phyloP scores from a whole-genome alignment of 345 rosid species.

The Melastoma malabathricum region DNA sequence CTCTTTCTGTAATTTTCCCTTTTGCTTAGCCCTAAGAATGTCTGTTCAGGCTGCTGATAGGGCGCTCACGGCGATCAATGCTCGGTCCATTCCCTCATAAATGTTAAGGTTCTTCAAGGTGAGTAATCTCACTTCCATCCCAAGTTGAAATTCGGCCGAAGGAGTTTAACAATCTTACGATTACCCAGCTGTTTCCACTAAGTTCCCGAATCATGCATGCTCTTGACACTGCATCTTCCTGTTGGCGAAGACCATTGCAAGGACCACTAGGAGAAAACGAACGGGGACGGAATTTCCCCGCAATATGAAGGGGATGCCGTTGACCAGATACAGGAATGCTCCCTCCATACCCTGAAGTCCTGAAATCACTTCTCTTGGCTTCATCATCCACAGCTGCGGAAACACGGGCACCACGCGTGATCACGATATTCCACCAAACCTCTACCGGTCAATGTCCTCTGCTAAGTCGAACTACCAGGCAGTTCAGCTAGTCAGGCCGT shows the following conservation, averaged over 20 bases:
- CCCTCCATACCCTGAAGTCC: conserved; percentile 35
- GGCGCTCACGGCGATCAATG: conserved; percentile 65
- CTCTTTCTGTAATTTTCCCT: conserved; percentile 1
- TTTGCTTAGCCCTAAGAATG: background rate
- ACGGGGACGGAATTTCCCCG: conserved; percentile 58
- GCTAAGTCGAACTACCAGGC: too few species aligned
- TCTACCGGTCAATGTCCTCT: too few species aligned
- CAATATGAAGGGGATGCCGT: conserved; percentile 53
- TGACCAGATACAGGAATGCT: conserved; percentile 62
- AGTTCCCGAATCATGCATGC: background rate
- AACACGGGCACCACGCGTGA: background rate
- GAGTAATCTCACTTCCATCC: conserved; percentile 15
- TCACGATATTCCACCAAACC: too few species aligned
- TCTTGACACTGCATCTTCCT: background rate
- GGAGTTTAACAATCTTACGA: background rate
- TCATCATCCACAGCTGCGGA: background rate
- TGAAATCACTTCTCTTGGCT: background rate
- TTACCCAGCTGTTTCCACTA: background rate
- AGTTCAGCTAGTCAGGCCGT: too few species aligned
- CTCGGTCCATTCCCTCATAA: conserved; percentile 50
- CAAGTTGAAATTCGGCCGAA: background rate
- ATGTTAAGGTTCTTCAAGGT: conserved; percentile 80
- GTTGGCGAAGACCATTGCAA: conserved; percentile 32
- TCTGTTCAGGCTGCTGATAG: conserved; percentile 71
- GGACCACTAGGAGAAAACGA: conserved; percentile 66